Evolutionary conservation across 2,329 filamentous ascomycete species (phyloP), one percentile per base, ranked within the genome.

Genomic region (Neurospora sp.): DNA sequence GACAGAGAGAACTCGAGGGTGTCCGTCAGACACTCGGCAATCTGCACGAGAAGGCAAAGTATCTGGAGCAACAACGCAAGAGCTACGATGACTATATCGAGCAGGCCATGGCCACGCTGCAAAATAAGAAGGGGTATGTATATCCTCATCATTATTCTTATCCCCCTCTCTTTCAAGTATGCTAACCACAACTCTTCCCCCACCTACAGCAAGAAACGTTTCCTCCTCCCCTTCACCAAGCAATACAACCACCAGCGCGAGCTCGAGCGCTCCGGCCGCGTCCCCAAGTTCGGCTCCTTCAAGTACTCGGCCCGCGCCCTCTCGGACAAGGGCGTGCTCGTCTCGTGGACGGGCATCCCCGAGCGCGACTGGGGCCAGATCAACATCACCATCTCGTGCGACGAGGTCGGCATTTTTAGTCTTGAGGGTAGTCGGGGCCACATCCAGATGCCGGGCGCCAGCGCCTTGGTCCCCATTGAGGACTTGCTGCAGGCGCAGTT

Each of bases 31-130:
- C 92, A 1, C 84, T 96, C 17, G 81, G 85, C 62, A 92, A 93
- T 73, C 82, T 96, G 72, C 89, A 92, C 79, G 89, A 93, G 75
- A 96, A 99, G 82, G 94, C 95, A 43, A 88, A 89, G 74, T 99
- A 96, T 81, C 87, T 99, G 10, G 96, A 99, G 78, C 91, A 93
- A 75, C 96, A 99, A 81, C 88, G 97, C 71, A 97, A 97, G 85
- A 96, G 91, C 74, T 99, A 99, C 82, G 97, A 99, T 78, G 93
- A 99, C 82, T 99, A 99, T 81, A 97, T 99, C 77, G 96, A 99
- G 82, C 94, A 97, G 80, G 95, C 96, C 67, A 97, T 99, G 92
- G 87, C 94, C 71, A 99, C 96, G 4, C 85, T 99, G 70, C 96
- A 98, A 80, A 97, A 92, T 82, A 97, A 97, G 81, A 97, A 97